Conservation (phyloP, 345 rosid genomes). For the Mercurialis annua region DNA sequence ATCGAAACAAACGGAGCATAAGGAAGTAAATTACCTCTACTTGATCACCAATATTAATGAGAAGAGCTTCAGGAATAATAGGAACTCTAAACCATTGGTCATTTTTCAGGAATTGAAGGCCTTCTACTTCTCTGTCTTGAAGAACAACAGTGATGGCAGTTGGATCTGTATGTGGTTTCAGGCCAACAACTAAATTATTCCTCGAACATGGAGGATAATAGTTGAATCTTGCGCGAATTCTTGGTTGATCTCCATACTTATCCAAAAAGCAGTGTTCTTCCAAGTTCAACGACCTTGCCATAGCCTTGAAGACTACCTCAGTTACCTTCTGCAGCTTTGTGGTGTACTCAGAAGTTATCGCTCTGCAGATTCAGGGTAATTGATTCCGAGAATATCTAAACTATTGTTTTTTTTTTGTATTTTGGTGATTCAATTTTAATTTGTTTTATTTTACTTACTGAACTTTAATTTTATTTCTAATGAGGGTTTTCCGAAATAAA, state of each 20-base stretch:
- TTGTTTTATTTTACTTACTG: too few species aligned
- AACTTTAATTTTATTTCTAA: too few species aligned
- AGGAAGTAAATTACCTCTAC: conserved; percentile 7
- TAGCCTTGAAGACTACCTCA: conserved; percentile 39
- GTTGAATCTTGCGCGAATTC: conserved; percentile 46
- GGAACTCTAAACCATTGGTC: conserved; percentile 50
- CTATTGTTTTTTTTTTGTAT: too few species aligned
- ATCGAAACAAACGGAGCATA: too few species aligned
- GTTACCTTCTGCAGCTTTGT: conserved; percentile 22
- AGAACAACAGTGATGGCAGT: conserved; percentile 53
- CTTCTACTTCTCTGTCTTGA: conserved; percentile 57
- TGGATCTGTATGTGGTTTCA: conserved; percentile 58
- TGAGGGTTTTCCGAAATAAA: too few species aligned
- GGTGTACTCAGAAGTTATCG: conserved; percentile 38
- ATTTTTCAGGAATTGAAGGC: conserved; percentile 53
- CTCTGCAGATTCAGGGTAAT: conserved; percentile 29
- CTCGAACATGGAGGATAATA: conserved; percentile 55
- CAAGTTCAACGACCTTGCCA: conserved; percentile 49
- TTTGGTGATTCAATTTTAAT: too few species aligned
- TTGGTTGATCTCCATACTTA: conserved; percentile 39
- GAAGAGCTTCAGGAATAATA: conserved; percentile 37
- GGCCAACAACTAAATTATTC: conserved; percentile 49
- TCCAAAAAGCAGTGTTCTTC: conserved; percentile 45
- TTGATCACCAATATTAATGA: conserved; percentile 55
- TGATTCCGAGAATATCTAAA: too few species aligned